A percentile compares a stretch with the other conserved stretches of the same genome.
phyloP scores from a whole-genome alignment of 495 filamentous ascomycete species.

The Neurospora sp. region DNA sequence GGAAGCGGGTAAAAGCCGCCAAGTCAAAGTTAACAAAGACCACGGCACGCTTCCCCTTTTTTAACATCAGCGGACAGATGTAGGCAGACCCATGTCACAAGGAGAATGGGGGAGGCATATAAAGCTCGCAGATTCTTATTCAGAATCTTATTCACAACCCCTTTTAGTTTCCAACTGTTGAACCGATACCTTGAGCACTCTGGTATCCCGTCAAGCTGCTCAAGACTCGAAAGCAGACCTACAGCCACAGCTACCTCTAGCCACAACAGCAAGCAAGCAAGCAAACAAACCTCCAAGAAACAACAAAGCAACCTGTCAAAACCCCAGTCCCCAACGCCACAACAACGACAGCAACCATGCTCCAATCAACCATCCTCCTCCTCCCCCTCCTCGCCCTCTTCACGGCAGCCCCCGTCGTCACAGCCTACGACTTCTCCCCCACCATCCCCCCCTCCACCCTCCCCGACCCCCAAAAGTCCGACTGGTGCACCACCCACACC shows the following conservation, averaged over 20 bases:
- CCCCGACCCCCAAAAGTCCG: not conserved
- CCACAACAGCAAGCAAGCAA: not conserved
- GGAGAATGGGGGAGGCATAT: not conserved
- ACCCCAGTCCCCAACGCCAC: too few species aligned
- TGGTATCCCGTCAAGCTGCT: not conserved
- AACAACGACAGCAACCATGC: too few species aligned
- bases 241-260: not conserved
- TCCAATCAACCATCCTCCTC: too few species aligned
- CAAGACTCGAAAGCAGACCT: not conserved
- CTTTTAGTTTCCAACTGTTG: not conserved
- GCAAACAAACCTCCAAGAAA: not conserved
- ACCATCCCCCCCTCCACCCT: not conserved
- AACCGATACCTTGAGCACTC: too few species aligned
- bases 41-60: not conserved
- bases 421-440: not conserved
- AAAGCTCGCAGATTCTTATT: not conserved
- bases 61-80: not conserved
- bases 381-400: not conserved
- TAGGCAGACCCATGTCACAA: not conserved
- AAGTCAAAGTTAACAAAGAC: not conserved
- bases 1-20: not conserved
- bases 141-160: not conserved
- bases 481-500: not conserved
- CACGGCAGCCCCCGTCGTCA: too few species aligned
- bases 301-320: not conserved